Evolutionary conservation across 495 filamentous ascomycete genomes (phyloP).

Genomic region (Penicillium diatomitis): DNA sequence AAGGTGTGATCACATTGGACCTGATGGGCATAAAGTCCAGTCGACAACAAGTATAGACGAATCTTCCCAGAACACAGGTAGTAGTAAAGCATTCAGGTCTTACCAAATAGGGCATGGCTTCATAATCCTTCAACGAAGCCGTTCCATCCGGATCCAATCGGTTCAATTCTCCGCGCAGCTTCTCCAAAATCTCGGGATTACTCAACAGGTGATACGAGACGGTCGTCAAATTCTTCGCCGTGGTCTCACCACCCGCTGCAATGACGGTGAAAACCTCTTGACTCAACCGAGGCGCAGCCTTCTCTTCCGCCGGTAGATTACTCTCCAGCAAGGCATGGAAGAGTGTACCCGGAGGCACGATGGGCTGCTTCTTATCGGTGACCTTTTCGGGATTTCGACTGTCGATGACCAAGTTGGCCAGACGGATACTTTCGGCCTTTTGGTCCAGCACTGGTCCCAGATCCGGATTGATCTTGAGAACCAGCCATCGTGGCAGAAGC

Average conservation of each 20-base stretch:
- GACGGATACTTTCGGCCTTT: slow-evolving; percentile 7
- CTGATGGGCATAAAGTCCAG: too few species aligned
- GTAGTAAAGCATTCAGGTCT: too few species aligned
- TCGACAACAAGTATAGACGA: too few species aligned
- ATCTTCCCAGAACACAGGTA: too few species aligned
- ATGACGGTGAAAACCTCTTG: slow-evolving; percentile 37
- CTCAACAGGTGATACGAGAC: slow-evolving; percentile 33
- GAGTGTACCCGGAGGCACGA: slow-evolving; percentile 20
- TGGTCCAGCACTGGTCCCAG: slow-evolving; percentile 16
- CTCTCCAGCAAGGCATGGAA: slow-evolving; percentile 34
- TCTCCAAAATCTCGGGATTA: slow-evolving; percentile 22
- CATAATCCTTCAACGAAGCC: slow-evolving; percentile 19
- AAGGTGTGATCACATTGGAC: too few species aligned
- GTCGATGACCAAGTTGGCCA: slow-evolving; percentile 10
- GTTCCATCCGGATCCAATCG: slow-evolving; percentile 12
- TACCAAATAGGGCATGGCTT: slow-evolving; percentile 27
- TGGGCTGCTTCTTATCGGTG: background rate
- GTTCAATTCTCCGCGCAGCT: slow-evolving; percentile 21
- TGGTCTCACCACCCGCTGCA: slow-evolving; percentile 40
- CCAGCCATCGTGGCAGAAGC: slow-evolving; percentile 13
- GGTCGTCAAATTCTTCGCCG: slow-evolving; percentile 26
- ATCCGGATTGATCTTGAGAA: slow-evolving; percentile 15
- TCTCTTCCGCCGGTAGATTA: slow-evolving; percentile 30
- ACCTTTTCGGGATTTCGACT: background rate
- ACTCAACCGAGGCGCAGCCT: slow-evolving; percentile 20